Percentiles rank a stretch among this genome's conserved stretches.
phyloP scores from a whole-genome alignment of 2,329 filamentous ascomycete species.

The Stylonectria norvegica region DNA sequence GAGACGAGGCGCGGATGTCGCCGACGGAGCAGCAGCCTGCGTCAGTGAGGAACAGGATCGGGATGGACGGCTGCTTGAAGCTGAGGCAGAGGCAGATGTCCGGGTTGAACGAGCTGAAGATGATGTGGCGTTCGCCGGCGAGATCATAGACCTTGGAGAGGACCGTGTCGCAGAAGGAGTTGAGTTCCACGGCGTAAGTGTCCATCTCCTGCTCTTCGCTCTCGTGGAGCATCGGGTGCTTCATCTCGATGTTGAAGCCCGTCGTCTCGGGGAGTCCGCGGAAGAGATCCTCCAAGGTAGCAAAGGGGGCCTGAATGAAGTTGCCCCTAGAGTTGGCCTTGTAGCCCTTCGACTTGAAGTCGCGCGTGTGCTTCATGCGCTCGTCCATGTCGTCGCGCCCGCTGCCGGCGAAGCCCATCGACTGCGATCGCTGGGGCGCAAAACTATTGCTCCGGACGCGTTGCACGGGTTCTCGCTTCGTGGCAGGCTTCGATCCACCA shows the following conservation, averaged over 20 bases:
- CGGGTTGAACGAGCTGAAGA: slow-evolving; percentile 96
- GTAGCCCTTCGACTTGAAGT: slow-evolving; percentile 92
- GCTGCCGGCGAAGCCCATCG: slow-evolving; percentile 49
- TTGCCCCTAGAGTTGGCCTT: slow-evolving; percentile 93
- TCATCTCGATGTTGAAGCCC: slow-evolving; percentile 98
- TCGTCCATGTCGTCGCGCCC: slow-evolving; percentile 55
- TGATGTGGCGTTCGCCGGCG: slow-evolving; percentile 78
- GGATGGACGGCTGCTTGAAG: slow-evolving; percentile 96
- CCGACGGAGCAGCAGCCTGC: slow-evolving; percentile 77
- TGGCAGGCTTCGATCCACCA: slow-evolving; percentile 9
- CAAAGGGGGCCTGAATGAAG: slow-evolving; percentile 94
- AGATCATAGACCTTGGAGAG: slow-evolving; percentile 86
- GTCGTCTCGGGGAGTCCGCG: slow-evolving; percentile 74
- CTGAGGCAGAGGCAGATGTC: slow-evolving; percentile 91
- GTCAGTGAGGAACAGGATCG: slow-evolving; percentile 90
- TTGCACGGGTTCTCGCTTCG: slow-evolving; percentile 33
- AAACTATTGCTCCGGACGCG: slow-evolving; percentile 38
- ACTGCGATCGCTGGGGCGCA: slow-evolving; percentile 49
- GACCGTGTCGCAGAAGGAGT: slow-evolving; percentile 93
- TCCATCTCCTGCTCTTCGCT: slow-evolving; percentile 96
- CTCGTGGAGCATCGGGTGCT: slow-evolving; percentile 98
- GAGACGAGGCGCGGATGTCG: slow-evolving; percentile 82
- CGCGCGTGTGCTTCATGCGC: slow-evolving; percentile 94
- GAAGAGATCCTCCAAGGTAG: slow-evolving; percentile 92
- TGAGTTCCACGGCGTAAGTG: slow-evolving; percentile 90